phyloP scores from a whole-genome alignment of 768 basidiomycete species.

The Panellus pusillus region DNA sequence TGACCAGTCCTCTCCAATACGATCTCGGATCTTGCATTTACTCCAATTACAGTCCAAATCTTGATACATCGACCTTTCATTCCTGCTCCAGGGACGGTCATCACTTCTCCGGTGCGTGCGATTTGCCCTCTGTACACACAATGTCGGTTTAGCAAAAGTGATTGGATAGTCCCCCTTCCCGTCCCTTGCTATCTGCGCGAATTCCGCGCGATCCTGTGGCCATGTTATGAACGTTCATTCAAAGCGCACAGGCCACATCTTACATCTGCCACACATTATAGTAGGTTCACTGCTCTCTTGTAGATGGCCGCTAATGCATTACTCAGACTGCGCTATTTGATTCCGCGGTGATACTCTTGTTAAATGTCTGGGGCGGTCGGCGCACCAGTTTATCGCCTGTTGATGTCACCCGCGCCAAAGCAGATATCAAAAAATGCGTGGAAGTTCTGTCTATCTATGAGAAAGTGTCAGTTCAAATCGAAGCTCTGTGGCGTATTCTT shows the following conservation, averaged over 20 bases:
- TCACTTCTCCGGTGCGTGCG: not conserved
- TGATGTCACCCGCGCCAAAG: not conserved
- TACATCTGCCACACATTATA: conserved; percentile 22
- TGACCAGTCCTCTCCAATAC: not conserved
- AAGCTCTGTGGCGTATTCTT: not conserved
- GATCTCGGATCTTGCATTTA: not conserved
- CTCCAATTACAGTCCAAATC: conserved; percentile 31
- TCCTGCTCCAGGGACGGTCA: conserved; percentile 23
- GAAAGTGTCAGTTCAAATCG: not conserved
- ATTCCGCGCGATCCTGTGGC: conserved; percentile 36
- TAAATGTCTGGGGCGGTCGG: conserved; percentile 9
- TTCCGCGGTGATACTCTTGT: conserved; percentile 5
- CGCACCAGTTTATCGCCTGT: not conserved
- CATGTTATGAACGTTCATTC: conserved; percentile 35
- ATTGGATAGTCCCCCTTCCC: conserved; percentile 26
- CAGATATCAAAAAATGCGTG: conserved; percentile 13
- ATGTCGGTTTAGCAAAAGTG: too few relatives aligned
- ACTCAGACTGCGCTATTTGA: conserved; percentile 8
- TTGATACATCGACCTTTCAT: conserved; percentile 49
- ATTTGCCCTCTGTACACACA: not conserved
- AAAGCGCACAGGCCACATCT: conserved; percentile 22
- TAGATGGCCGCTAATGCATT: not conserved
- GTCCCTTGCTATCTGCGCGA: conserved; percentile 43
- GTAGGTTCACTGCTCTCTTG: not conserved
- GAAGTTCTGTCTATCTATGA: conserved; percentile 9